Evolutionary conservation across 1,139 yeast genomes (phyloP).

Genomic region (Zygoascus meyerae): DNA sequence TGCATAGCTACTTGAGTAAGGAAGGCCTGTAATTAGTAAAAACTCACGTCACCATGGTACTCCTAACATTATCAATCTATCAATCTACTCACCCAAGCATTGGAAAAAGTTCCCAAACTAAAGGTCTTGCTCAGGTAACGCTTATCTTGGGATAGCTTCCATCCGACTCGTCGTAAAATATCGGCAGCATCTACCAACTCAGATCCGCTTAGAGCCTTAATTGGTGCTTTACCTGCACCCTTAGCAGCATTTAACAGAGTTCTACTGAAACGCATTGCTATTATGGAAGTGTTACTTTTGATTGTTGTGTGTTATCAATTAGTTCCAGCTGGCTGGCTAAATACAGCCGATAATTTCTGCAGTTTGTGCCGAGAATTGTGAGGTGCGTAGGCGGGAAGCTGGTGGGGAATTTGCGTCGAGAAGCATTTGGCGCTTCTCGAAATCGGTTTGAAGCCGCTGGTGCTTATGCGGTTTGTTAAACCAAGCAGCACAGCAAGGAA

Average conservation of each 20-base stretch:
- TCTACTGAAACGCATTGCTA: not conserved
- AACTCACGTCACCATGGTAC: too few species aligned
- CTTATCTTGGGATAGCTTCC: slow-evolving; percentile 14
- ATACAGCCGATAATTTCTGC: too few species aligned
- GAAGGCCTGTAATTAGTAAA: slow-evolving; percentile 39
- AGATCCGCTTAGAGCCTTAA: not conserved
- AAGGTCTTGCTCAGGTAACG: slow-evolving; percentile 15
- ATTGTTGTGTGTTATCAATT: too few species aligned
- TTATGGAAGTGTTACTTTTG: too few species aligned
- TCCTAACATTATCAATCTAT: not conserved
- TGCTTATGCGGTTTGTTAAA: too few species aligned
- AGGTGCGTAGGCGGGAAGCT: too few species aligned
- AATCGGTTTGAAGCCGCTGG: too few species aligned
- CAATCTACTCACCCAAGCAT: slow-evolving; percentile 22
- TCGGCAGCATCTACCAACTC: slow-evolving; percentile 7
- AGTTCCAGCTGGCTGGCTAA: too few species aligned
- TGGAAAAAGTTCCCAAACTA: slow-evolving; percentile 19
- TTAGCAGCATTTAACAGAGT: not conserved
- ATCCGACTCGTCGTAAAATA: slow-evolving; percentile 12
- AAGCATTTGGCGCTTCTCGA: too few species aligned
- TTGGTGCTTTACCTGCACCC: not conserved
- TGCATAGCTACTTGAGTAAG: slow-evolving; percentile 56
- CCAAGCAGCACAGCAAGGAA: too few species aligned
- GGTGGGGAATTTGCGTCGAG: too few species aligned
- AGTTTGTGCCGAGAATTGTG: too few species aligned